Evolutionary conservation across 202 grass and related monocot species (phyloP).

Genomic region (Setaria italica): DNA sequence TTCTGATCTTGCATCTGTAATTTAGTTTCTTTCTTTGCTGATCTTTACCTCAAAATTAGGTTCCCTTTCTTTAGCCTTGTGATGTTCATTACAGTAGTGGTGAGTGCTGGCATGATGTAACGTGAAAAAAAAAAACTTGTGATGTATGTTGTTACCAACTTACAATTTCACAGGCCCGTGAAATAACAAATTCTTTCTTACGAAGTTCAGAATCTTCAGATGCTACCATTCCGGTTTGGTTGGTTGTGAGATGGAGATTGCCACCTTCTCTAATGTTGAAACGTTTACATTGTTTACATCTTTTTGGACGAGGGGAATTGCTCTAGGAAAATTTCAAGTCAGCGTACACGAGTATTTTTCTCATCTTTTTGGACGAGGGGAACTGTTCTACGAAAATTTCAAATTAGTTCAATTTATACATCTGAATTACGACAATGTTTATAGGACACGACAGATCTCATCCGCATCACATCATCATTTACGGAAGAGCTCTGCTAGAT

Average conservation of each 20-base stretch:
- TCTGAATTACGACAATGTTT: background rate
- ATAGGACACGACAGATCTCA: background rate
- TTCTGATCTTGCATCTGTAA: slow-evolving; percentile 49
- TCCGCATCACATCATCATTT: background rate
- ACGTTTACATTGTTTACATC: background rate
- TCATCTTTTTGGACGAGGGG: background rate
- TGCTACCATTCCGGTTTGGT: background rate
- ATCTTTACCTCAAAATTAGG: slow-evolving; percentile 42
- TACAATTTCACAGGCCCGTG: slow-evolving; percentile 48
- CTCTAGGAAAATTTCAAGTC: no score
- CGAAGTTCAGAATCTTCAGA: background rate
- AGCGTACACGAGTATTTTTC: background rate
- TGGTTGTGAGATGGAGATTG: background rate
- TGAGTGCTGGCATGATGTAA: slow-evolving; percentile 52
- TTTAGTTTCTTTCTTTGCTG: slow-evolving; percentile 37
- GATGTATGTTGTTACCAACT: slow-evolving; percentile 33
- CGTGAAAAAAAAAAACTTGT: slow-evolving; percentile 21
- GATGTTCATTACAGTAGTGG: slow-evolving; percentile 45
- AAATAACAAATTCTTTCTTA: slow-evolving; percentile 42
- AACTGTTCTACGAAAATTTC: background rate
- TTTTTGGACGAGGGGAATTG: background rate
- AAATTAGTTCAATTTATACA: background rate
- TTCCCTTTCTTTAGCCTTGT: slow-evolving; percentile 36
- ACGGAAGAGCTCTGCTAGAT: no score
- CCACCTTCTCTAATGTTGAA: slow-evolving; percentile 5